Percentiles rank a stretch among this genome's conserved stretches.
phyloP scores from a whole-genome alignment of 2,329 filamentous ascomycete genomes.

The Ophiocordyceps robertsii region DNA sequence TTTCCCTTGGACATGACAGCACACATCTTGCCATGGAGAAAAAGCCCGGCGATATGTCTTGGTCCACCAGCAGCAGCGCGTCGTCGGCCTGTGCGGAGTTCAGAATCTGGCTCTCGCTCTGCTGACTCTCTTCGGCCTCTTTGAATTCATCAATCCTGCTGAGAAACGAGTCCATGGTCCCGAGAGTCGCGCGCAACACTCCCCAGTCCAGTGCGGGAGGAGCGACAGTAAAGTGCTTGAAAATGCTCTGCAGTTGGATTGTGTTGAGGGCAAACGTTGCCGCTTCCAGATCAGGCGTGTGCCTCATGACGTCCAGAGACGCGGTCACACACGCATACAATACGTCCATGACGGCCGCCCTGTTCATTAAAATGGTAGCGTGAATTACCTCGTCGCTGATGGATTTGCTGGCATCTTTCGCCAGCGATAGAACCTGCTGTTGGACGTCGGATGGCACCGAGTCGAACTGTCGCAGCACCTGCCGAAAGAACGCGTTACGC shows the following conservation, averaged over 20 bases:
- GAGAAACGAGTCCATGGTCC: conserved; percentile 34
- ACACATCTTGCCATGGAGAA: conserved; percentile 33
- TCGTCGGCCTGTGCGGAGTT: conserved; percentile 32
- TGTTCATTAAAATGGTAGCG: conserved; percentile 37
- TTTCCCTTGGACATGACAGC: conserved; percentile 11
- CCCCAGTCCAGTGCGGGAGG: conserved; percentile 33
- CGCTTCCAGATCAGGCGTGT: conserved; percentile 29
- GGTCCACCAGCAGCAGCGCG: conserved; percentile 31
- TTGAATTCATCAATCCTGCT: conserved; percentile 28
- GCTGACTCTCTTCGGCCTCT: conserved; percentile 21
- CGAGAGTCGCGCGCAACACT: conserved; percentile 29
- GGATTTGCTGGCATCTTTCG: conserved; percentile 27
- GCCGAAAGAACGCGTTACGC: conserved; percentile 44
- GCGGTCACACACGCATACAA: conserved; percentile 32
- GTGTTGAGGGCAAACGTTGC: conserved; percentile 36
- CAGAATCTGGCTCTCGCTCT: conserved; percentile 22
- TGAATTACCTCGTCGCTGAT: conserved; percentile 32
- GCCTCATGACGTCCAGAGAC: conserved; percentile 36
- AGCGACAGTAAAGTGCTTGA: conserved; percentile 30
- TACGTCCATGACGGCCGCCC: conserved; percentile 37
- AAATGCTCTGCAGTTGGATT: conserved; percentile 36
- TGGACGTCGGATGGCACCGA: conserved; percentile 42
- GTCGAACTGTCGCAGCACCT: conserved; percentile 43
- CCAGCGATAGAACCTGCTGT: conserved; percentile 37
- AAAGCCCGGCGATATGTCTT: conserved; percentile 30